These are phyloP conservation scores for Asterochloris erici DNA, from an alignment of 139 green algal species.

Conservation along the genomic window DNA sequence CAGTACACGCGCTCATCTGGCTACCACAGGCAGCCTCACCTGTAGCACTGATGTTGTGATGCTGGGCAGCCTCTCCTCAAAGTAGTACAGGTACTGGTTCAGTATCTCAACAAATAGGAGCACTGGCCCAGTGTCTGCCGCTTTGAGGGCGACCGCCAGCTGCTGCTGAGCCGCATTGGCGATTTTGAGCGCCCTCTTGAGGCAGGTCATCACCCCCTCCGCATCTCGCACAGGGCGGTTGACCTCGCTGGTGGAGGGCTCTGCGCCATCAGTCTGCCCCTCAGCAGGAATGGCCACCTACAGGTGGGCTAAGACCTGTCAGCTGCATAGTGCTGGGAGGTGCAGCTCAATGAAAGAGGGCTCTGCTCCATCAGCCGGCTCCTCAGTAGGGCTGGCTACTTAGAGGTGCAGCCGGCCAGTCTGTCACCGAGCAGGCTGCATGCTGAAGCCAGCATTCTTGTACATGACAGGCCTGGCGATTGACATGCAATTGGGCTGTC, in stretches of 20 bases:
- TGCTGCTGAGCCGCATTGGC: slow-evolving; percentile 77
- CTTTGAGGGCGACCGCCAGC: slow-evolving; percentile 41
- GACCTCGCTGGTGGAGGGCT: neutral
- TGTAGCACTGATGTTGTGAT: slow-evolving; percentile 54
- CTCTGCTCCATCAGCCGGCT: too few relatives aligned
- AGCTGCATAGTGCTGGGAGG: neutral
- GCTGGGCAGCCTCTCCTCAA: slow-evolving; percentile 34
- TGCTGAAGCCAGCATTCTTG: too few relatives aligned
- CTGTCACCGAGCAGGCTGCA: too few relatives aligned
- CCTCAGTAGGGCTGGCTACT: too few relatives aligned
- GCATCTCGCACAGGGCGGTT: slow-evolving; percentile 48
- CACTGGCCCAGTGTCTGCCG: slow-evolving; percentile 16
- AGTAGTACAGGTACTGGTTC: slow-evolving; percentile 77
- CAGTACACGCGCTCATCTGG: neutral
- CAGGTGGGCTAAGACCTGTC: neutral
- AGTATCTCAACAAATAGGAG: slow-evolving; percentile 83
- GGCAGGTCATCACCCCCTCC: slow-evolving; percentile 62
- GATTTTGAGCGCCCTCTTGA: slow-evolving; percentile 80
- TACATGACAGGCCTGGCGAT: too few relatives aligned
- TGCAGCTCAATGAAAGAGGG: too few relatives aligned
- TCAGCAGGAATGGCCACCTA: neutral
- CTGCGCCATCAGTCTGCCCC: neutral
- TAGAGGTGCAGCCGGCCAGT: too few relatives aligned
- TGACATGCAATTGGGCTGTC: too few relatives aligned
- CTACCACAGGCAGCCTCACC: slow-evolving; percentile 11